Evolutionary conservation across 2,329 filamentous ascomycete species (phyloP).

Genomic region (Penicillium sp.): DNA sequence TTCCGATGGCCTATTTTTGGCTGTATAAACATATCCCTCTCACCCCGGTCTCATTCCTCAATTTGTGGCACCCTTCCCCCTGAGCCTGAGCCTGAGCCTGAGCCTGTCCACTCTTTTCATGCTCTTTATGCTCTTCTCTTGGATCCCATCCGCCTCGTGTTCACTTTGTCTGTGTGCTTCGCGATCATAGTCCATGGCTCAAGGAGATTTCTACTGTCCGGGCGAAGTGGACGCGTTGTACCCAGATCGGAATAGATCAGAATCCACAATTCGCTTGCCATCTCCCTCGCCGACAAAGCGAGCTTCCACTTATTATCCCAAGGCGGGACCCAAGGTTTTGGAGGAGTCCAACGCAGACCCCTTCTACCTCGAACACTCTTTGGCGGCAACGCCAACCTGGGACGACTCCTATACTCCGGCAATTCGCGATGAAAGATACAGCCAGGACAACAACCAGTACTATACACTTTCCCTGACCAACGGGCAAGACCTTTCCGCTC

Average conservation of each 20-base stretch:
- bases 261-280: conserved; percentile 28
- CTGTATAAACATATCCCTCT: conserved; percentile 37
- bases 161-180: conserved; percentile 14
- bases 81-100: background rate
- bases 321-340: conserved; percentile 21
- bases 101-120: background rate
- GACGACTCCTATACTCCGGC: conserved; percentile 19
- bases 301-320: conserved; percentile 30
- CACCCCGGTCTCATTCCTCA: conserved; percentile 20
- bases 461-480: conserved; percentile 29
- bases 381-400: conserved; percentile 27
- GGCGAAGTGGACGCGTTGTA: conserved; percentile 33
- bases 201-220: conserved; percentile 30
- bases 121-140: conserved; percentile 11
- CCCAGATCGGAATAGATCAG: conserved; percentile 30
- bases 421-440: conserved; percentile 32
- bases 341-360: conserved; percentile 37
- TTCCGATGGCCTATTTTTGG: conserved; percentile 26
- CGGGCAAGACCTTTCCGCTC: conserved; percentile 14
- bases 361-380: conserved; percentile 38
- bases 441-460: conserved; percentile 29
- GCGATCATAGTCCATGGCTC: conserved; percentile 37
- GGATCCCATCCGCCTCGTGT: conserved; percentile 7
- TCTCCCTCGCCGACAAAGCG: conserved; percentile 27
- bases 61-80: conserved; percentile 10